A percentile compares a stretch with the other conserved stretches of the same genome.
Conservation (phyloP, 2,329 filamentous ascomycete genomes). For the Leptographium radiaticola region DNA sequence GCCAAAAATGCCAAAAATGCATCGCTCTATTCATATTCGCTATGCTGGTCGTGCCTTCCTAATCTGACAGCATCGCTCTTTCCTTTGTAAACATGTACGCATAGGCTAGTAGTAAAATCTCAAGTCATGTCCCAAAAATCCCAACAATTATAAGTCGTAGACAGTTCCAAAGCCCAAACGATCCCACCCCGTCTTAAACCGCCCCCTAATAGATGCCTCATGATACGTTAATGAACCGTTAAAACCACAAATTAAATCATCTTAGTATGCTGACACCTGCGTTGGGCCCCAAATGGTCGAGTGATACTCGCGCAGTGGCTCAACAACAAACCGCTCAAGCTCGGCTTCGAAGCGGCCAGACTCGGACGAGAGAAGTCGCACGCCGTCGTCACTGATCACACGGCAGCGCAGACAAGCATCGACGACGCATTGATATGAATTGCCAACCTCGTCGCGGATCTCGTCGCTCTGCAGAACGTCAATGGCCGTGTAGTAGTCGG, state of each 20-base stretch:
- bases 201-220: not conserved
- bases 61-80: not conserved
- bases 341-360: constrained; percentile 8
- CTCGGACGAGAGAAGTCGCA: constrained; percentile 5
- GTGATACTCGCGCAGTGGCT: constrained; percentile 7
- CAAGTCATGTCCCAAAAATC: not conserved
- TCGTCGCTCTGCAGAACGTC: constrained; percentile 9
- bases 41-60: not conserved
- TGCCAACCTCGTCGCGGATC: constrained; percentile 10
- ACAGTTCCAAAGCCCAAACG: not conserved
- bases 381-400: constrained; percentile 6
- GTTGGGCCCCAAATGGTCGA: constrained; percentile 7
- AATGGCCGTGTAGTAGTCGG: constrained; percentile 10
- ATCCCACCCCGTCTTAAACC: not conserved
- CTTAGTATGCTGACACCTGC: constrained; percentile 5
- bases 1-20: not conserved
- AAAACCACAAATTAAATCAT: not conserved
- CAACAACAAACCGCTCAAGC: constrained; percentile 9
- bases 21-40: not conserved
- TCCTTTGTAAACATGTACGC: not conserved
- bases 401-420: constrained; percentile 9
- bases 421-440: constrained; percentile 8
- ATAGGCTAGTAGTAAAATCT: not conserved
- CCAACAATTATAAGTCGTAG: not conserved
- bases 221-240: not conserved